phyloP scores from a whole-genome alignment of 352 stramenopile genomes.

The Globisporangium lucens region DNA sequence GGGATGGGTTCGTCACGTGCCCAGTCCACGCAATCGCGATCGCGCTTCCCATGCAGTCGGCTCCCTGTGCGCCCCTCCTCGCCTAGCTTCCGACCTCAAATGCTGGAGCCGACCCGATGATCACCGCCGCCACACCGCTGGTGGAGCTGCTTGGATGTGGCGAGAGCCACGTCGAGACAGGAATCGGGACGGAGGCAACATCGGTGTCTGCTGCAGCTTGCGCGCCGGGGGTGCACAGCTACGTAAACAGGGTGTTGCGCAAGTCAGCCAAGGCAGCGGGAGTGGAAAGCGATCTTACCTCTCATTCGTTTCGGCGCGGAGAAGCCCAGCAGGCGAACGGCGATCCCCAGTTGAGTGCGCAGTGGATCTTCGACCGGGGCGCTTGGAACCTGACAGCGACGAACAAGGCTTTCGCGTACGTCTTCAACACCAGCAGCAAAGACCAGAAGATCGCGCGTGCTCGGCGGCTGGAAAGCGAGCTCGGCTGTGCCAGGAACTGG shows the following conservation, averaged over 20 bases:
- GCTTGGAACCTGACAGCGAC: conserved; percentile 29
- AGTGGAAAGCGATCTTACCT: conserved; percentile 15
- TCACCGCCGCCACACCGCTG: background rate
- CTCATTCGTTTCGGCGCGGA: conserved; percentile 26
- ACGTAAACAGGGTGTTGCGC: conserved; percentile 2
- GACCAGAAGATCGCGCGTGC: background rate
- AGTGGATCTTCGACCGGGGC: conserved; percentile 33
- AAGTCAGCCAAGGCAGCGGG: background rate
- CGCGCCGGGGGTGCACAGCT: background rate
- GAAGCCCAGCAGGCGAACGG: conserved; percentile 25
- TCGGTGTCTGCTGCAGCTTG: background rate
- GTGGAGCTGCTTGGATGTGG: background rate
- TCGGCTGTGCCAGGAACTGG: too few relatives aligned
- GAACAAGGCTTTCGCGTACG: conserved; percentile 24
- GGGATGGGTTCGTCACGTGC: conserved; percentile 16
- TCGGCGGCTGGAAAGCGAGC: background rate
- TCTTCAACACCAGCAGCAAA: conserved; percentile 2
- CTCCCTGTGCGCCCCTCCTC: conserved; percentile 11
- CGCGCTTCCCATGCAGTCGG: conserved; percentile 18
- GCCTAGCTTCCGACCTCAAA: conserved; percentile 9
- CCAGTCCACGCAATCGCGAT: conserved; percentile 19
- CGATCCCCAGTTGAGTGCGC: background rate
- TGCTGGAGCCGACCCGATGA: background rate
- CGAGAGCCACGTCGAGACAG: too few relatives aligned
- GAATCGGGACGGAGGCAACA: background rate